Evolutionary conservation across 345 rosid species (phyloP).

Genomic region (Clausena lansium): DNA sequence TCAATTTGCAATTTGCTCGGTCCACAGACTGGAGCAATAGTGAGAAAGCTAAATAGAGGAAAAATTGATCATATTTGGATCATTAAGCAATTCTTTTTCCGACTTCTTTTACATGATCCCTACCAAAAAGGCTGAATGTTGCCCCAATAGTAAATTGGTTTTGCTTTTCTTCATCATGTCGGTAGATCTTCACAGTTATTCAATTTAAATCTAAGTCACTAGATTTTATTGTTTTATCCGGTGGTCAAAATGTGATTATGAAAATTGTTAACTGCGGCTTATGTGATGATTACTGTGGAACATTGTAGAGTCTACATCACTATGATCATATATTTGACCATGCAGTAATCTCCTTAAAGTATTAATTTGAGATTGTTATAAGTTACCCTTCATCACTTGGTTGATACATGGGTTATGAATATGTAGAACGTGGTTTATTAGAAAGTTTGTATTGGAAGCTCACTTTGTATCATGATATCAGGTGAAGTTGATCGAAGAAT

Average conservation of each 20-base stretch:
- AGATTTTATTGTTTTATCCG: not conserved
- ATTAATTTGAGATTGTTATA: not conserved
- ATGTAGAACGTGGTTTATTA: not conserved
- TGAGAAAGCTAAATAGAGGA: not conserved
- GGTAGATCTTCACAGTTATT: not conserved
- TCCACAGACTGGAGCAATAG: not conserved
- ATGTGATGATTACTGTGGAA: not conserved
- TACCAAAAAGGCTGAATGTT: not conserved
- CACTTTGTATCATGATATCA: conserved; percentile 27
- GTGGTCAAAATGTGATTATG: not conserved
- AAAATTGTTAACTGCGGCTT: not conserved
- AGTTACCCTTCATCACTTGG: not conserved
- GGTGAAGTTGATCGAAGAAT: conserved; percentile 97
- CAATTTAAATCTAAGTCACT: not conserved
- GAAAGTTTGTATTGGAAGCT: conserved; percentile 2
- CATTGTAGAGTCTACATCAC: not conserved
- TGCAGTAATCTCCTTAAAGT: not conserved
- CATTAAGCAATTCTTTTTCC: not conserved
- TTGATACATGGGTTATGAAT: not conserved
- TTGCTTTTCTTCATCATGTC: not conserved
- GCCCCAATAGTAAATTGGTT: not conserved
- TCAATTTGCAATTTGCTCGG: not conserved
- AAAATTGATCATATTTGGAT: not conserved
- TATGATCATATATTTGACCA: not conserved
- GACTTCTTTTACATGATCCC: not conserved